These are phyloP conservation scores for Iris macrosiphon DNA, from an alignment of 106 monocot genomes.

Conservation along the genomic window DNA sequence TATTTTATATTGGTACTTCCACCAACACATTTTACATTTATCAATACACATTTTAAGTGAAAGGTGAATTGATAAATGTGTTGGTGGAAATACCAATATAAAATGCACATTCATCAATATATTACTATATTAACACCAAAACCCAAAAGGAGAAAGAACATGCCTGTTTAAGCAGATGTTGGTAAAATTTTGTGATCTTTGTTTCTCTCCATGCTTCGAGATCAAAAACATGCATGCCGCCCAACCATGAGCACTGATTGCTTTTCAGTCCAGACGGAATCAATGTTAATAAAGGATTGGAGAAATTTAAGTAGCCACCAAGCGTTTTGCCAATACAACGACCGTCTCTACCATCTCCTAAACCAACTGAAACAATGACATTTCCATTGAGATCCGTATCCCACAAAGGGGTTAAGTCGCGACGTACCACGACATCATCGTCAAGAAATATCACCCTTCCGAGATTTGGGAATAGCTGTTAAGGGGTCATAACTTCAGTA, in stretches of 20 bases:
- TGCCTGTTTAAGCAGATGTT: constrained; percentile 47
- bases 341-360: background rate
- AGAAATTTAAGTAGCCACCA: constrained; percentile 52
- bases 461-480: constrained; percentile 56
- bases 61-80: too few species aligned
- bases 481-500: too few species aligned
- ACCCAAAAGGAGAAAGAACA: constrained; percentile 8
- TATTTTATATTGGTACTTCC: too few species aligned
- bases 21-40: too few species aligned
- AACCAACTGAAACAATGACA: constrained; percentile 34
- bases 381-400: constrained; percentile 35
- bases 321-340: constrained; percentile 25
- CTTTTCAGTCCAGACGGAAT: background rate
- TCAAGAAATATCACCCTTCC: constrained; percentile 53
- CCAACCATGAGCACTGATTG: constrained; percentile 38
- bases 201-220: constrained; percentile 42
- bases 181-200: constrained; percentile 39
- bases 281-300: constrained; percentile 24
- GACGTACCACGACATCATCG: constrained; percentile 61
- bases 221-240: constrained; percentile 45
- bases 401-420: constrained; percentile 41
- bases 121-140: too few species aligned
- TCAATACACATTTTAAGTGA: too few species aligned
- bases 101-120: too few species aligned
- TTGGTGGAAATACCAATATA: too few species aligned